Conservation (phyloP, 768 basidiomycete genomes). For the Mycena epipterygia region DNA sequence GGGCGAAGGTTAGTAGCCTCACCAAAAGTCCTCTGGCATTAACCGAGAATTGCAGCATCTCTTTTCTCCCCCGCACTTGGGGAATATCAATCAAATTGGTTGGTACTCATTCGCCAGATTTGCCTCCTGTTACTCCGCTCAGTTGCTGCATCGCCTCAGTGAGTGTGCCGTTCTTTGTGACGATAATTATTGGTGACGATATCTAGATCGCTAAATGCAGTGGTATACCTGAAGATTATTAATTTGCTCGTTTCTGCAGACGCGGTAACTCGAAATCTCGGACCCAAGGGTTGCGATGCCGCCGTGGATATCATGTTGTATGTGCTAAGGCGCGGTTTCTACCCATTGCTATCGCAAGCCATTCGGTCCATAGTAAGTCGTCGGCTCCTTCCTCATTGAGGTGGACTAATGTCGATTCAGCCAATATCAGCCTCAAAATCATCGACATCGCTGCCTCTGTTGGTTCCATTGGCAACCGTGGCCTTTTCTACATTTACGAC, state of each 20-base stretch:
- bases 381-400: constrained; percentile 2
- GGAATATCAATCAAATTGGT: constrained; percentile 64
- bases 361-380: constrained; percentile 66
- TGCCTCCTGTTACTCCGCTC: constrained; percentile 66
- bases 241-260: constrained; percentile 58
- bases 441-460: constrained; percentile 60
- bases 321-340: constrained; percentile 62
- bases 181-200: constrained; percentile 3
- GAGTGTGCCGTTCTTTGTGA: constrained; percentile 40
- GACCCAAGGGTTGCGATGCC: constrained; percentile 47
- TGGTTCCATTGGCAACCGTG: constrained; percentile 61
- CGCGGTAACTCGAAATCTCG: constrained; percentile 42
- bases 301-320: constrained; percentile 56
- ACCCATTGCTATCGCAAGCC: constrained; percentile 55
- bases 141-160: constrained; percentile 65
- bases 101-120: constrained; percentile 68
- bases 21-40: not conserved
- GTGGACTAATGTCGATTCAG: constrained; percentile 49
- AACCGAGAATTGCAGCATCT: constrained; percentile 46
- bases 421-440: constrained; percentile 67
- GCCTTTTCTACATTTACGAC: constrained; percentile 52
- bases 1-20: constrained; percentile 45
- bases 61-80: constrained; percentile 56
- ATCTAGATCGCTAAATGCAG: constrained; percentile 61
- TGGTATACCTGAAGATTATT: constrained; percentile 65